These are phyloP conservation scores for Crucibulum laeve DNA, from an alignment of 768 basidiomycete genomes.

Conservation along the genomic window DNA sequence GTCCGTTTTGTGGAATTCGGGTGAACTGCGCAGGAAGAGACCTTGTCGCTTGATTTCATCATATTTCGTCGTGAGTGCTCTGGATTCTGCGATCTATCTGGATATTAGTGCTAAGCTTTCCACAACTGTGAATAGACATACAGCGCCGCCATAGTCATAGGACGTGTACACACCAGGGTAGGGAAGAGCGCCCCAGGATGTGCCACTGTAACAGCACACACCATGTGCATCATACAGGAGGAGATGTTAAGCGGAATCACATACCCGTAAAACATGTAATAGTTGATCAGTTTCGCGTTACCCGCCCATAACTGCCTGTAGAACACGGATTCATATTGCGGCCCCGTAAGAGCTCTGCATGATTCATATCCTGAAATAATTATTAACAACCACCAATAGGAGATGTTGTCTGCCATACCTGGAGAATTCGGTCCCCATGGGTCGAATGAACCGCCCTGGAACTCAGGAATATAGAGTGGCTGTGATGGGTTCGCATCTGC, in stretches of 20 bases:
- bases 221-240: not conserved
- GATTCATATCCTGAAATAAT: slow-evolving; percentile 51
- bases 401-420: slow-evolving; percentile 27
- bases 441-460: slow-evolving; percentile 76
- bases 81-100: slow-evolving; percentile 56
- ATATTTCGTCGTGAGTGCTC: slow-evolving; percentile 63
- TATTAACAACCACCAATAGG: not conserved
- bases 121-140: slow-evolving; percentile 13
- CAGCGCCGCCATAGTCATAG: slow-evolving; percentile 77
- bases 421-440: slow-evolving; percentile 77
- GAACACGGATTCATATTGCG: slow-evolving; percentile 76
- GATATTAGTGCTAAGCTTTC: not conserved
- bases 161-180: slow-evolving; percentile 75
- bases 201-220: slow-evolving; percentile 48
- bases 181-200: slow-evolving; percentile 80
- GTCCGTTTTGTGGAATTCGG: slow-evolving; percentile 77
- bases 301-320: slow-evolving; percentile 74
- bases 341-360: slow-evolving; percentile 64
- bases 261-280: slow-evolving; percentile 84
- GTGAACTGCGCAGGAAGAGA: slow-evolving; percentile 76
- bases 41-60: slow-evolving; percentile 78
- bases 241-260: slow-evolving; percentile 3
- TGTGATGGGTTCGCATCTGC: slow-evolving; percentile 41
- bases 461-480: slow-evolving; percentile 71
- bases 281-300: slow-evolving; percentile 77